Evolutionary conservation across 2,329 filamentous ascomycete species (phyloP).

Genomic region (Orbilia javanica): DNA sequence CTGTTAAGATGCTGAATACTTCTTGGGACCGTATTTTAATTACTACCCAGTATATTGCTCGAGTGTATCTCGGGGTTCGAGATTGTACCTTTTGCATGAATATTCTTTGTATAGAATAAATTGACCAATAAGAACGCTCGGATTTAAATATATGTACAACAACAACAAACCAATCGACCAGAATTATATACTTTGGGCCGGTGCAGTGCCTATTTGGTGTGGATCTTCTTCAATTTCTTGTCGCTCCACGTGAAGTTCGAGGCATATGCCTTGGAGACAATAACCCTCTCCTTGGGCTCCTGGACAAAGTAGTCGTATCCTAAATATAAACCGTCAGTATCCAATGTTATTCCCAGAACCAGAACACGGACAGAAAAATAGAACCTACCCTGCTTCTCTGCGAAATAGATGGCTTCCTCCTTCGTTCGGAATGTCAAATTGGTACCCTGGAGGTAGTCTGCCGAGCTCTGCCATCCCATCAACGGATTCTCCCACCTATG

Average conservation of each 20-base stretch:
- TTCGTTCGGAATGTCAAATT: conserved; percentile 90
- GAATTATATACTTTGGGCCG: neutral
- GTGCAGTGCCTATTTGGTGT: conserved; percentile 59
- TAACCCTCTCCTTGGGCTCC: conserved; percentile 89
- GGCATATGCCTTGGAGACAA: conserved; percentile 92
- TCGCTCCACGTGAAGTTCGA: conserved; percentile 78
- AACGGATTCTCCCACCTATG: conserved; percentile 94
- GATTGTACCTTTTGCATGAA: conserved; percentile 6
- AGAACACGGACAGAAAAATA: neutral
- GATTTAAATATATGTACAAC: conserved; percentile 44
- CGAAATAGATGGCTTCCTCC: conserved; percentile 93
- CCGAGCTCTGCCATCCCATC: conserved; percentile 98
- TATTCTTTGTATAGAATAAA: conserved; percentile 8
- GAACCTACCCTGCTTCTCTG: conserved; percentile 83
- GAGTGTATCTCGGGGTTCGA: neutral
- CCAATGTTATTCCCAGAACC: neutral
- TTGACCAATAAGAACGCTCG: conserved; percentile 8
- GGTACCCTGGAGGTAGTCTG: conserved; percentile 93
- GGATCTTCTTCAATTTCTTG: conserved; percentile 61
- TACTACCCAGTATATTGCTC: neutral
- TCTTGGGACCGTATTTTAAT: neutral
- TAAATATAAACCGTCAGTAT: conserved; percentile 28
- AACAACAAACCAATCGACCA: neutral
- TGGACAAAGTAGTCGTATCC: conserved; percentile 98
- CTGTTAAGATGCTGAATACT: neutral